These are phyloP conservation scores for Colletotrichum sp. DNA, from an alignment of 2,329 filamentous ascomycete genomes.

Conservation along the genomic window DNA sequence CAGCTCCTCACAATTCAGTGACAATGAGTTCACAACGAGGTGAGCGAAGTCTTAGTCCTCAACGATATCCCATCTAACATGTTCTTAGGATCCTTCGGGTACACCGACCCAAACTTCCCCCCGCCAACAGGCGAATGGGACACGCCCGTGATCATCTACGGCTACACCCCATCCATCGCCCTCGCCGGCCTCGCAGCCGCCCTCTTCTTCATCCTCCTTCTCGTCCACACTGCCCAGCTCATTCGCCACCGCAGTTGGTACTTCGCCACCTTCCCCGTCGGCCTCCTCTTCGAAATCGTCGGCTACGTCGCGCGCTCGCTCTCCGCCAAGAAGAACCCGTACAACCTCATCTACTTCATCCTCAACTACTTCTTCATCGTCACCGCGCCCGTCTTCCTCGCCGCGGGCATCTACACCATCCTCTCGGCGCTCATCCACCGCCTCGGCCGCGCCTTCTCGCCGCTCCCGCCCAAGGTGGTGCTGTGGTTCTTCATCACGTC, in stretches of 20 bases:
- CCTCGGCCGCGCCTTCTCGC: conserved; percentile 46
- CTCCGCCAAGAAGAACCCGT: conserved; percentile 55
- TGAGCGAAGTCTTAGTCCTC: not conserved
- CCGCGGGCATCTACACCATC: conserved; percentile 61
- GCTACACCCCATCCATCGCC: conserved; percentile 52
- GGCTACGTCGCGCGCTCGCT: conserved; percentile 55
- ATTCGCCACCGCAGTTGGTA: conserved; percentile 47
- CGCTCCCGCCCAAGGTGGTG: conserved; percentile 50
- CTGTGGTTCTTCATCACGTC: conserved; percentile 59
- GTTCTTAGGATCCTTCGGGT: conserved; percentile 32
- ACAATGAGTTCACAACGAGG: conserved; percentile 12
- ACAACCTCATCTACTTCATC: conserved; percentile 60
- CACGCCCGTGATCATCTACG: conserved; percentile 55
- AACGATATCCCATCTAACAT: not conserved
- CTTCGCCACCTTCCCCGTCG: conserved; percentile 50
- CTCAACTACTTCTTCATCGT: conserved; percentile 68
- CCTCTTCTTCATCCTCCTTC: conserved; percentile 47
- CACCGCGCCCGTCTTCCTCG: conserved; percentile 62
- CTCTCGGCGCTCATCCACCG: conserved; percentile 54
- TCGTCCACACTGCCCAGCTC: conserved; percentile 41
- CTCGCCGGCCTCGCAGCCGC: conserved; percentile 46
- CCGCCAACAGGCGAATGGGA: conserved; percentile 51
- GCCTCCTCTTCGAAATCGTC: conserved; percentile 52
- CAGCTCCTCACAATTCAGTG: not conserved
- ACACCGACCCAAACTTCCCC: conserved; percentile 57